phyloP scores from a whole-genome alignment of 2,329 filamentous ascomycete genomes.

The Scedosporium minutisporum region DNA sequence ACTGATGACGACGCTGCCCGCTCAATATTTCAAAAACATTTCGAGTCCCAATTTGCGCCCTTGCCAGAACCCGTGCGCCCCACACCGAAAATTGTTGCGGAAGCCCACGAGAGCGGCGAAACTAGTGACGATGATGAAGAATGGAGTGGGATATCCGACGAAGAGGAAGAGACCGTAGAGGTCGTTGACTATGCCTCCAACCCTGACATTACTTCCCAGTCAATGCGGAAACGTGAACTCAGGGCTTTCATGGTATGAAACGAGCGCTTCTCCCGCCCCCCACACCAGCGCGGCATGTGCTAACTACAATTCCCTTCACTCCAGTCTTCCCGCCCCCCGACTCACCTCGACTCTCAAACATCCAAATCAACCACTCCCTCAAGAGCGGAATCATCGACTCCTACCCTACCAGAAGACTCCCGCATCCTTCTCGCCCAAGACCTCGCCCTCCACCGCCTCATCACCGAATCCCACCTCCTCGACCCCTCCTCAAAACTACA shows the following conservation, averaged over 20 bases:
- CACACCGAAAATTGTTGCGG: slow-evolving; percentile 21
- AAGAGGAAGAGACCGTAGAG: slow-evolving; percentile 33
- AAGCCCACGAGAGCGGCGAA: slow-evolving; percentile 16
- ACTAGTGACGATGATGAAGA: slow-evolving; percentile 23
- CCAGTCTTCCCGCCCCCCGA: slow-evolving; percentile 41
- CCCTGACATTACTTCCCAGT: slow-evolving; percentile 24
- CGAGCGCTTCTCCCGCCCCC: not conserved
- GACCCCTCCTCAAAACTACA: slow-evolving; percentile 21
- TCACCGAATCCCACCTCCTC: slow-evolving; percentile 86
- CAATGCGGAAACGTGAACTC: slow-evolving; percentile 57
- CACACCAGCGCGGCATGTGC: not conserved
- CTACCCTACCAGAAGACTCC: slow-evolving; percentile 43
- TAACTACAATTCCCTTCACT: slow-evolving; percentile 6
- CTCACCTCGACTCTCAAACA: slow-evolving; percentile 18
- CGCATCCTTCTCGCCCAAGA: slow-evolving; percentile 77
- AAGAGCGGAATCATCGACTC: slow-evolving; percentile 17
- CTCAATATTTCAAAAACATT: slow-evolving; percentile 71
- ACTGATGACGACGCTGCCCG: slow-evolving; percentile 46
- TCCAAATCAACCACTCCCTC: slow-evolving; percentile 12
- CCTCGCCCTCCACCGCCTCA: slow-evolving; percentile 79
- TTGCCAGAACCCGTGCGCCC: slow-evolving; percentile 32
- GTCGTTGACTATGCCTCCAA: slow-evolving; percentile 50
- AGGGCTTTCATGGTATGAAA: slow-evolving; percentile 65
- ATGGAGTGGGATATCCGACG: slow-evolving; percentile 14
- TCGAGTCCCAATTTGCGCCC: slow-evolving; percentile 81